phyloP scores from a whole-genome alignment of 768 basidiomycete species.

The Gloeopeniophorella convolvens region DNA sequence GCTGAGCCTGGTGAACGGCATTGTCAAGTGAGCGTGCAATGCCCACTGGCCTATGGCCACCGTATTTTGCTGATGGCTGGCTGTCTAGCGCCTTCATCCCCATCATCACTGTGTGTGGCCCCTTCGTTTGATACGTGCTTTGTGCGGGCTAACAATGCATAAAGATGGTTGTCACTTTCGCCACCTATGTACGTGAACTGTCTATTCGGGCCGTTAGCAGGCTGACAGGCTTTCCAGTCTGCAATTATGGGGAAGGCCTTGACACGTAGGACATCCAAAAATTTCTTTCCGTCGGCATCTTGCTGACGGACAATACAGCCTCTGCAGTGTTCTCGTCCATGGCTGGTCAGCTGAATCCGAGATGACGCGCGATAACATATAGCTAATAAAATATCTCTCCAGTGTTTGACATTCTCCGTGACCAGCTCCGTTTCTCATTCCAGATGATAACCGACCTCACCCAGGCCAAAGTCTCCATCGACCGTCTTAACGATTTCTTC shows the following conservation, averaged over 20 bases:
- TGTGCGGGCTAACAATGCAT: neutral
- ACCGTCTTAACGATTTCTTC: constrained; percentile 36
- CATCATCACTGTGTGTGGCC: constrained; percentile 27
- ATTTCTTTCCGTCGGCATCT: neutral
- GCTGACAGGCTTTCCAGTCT: no score
- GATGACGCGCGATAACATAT: neutral
- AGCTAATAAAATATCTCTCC: neutral
- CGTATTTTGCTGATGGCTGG: neutral
- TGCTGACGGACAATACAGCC: constrained; percentile 12
- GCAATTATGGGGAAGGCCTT: constrained; percentile 30
- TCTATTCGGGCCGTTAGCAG: no score
- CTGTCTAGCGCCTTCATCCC: constrained; percentile 31
- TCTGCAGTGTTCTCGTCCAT: constrained; percentile 29
- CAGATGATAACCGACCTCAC: constrained; percentile 23
- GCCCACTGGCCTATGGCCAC: neutral
- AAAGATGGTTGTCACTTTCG: constrained; percentile 32
- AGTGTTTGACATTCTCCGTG: constrained; percentile 38
- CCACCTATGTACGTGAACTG: constrained; percentile 26
- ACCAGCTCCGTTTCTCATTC: constrained; percentile 25
- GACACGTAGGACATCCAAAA: constrained; percentile 21
- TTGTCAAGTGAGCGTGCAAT: constrained; percentile 31
- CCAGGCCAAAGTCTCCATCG: constrained; percentile 33
- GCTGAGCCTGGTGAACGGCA: constrained; percentile 29
- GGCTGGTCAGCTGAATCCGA: constrained; percentile 16
- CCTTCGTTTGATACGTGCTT: neutral